Conservation (phyloP, 176 grass and related monocot species). For the Bothriochloa decipiens region DNA sequence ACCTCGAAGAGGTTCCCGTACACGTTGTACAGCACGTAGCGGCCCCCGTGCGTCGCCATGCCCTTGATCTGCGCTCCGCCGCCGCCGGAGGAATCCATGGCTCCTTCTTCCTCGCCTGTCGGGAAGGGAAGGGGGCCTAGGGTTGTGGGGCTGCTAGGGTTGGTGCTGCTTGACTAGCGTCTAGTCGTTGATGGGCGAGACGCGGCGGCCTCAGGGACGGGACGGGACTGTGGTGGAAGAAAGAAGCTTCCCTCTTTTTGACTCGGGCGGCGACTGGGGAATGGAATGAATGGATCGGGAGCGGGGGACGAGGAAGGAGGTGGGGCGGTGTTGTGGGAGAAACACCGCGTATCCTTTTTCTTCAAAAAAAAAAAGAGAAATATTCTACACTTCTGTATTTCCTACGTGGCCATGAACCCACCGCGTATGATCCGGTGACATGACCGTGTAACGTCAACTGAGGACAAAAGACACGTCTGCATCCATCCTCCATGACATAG, state of each 20-base stretch:
- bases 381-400: not conserved
- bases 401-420: not conserved
- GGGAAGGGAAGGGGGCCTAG: not conserved
- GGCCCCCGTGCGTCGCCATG: conserved; percentile 65
- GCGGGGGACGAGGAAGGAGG: conserved; percentile 27
- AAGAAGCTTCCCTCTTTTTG: conserved; percentile 60
- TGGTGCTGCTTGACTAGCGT: conserved; percentile 35
- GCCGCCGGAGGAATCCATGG: conserved; percentile 52
- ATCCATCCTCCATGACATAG: too few species aligned
- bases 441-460: too few species aligned
- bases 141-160: conserved; percentile 9
- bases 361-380: not conserved
- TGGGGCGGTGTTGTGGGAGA: not conserved
- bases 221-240: conserved; percentile 42
- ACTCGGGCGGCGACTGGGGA: conserved; percentile 48
- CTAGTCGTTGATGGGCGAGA: conserved; percentile 45
- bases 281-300: not conserved
- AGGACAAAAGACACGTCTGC: too few species aligned
- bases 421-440: too few species aligned
- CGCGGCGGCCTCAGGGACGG: not conserved
- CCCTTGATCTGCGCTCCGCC: conserved; percentile 63
- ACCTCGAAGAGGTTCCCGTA: conserved; percentile 94
- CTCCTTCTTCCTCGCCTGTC: conserved; percentile 6
- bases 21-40: conserved; percentile 89
- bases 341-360: not conserved